These are phyloP conservation scores for Powellomyces hirtus DNA, from an alignment of 192 early-diverging fungal genomes.

Conservation along the genomic window DNA sequence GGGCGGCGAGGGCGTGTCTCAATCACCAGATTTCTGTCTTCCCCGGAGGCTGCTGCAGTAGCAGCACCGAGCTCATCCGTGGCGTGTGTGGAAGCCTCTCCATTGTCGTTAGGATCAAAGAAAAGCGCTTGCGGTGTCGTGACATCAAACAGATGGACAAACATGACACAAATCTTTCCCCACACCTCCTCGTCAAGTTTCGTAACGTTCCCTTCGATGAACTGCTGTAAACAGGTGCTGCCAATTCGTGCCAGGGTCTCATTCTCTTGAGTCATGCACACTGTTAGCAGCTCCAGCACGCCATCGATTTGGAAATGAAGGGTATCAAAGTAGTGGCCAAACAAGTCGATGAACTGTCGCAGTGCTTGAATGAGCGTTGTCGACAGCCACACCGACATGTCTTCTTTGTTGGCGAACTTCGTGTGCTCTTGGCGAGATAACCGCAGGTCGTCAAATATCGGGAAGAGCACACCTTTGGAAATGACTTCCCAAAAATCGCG, in stretches of 20 bases:
- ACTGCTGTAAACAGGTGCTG: constrained; percentile 84
- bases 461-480: constrained; percentile 80
- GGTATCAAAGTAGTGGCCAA: constrained; percentile 73
- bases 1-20: constrained; percentile 28
- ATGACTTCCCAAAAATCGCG: constrained; percentile 79
- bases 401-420: constrained; percentile 77
- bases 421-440: constrained; percentile 45
- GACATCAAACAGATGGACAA: constrained; percentile 71
- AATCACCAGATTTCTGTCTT: neutral
- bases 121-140: constrained; percentile 78
- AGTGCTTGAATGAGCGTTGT: constrained; percentile 93
- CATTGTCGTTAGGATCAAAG: constrained; percentile 41
- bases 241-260: constrained; percentile 88
- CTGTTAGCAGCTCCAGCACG: constrained; percentile 72
- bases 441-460: constrained; percentile 85
- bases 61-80: neutral
- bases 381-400: constrained; percentile 89
- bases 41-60: neutral
- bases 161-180: constrained; percentile 67
- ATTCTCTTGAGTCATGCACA: constrained; percentile 92
- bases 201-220: constrained; percentile 74
- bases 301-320: constrained; percentile 72
- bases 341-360: constrained; percentile 82
- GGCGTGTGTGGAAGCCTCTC: neutral
- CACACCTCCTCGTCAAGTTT: constrained; percentile 73